Conservation (phyloP, 805 yeast species). For the Candida chilensis region DNA sequence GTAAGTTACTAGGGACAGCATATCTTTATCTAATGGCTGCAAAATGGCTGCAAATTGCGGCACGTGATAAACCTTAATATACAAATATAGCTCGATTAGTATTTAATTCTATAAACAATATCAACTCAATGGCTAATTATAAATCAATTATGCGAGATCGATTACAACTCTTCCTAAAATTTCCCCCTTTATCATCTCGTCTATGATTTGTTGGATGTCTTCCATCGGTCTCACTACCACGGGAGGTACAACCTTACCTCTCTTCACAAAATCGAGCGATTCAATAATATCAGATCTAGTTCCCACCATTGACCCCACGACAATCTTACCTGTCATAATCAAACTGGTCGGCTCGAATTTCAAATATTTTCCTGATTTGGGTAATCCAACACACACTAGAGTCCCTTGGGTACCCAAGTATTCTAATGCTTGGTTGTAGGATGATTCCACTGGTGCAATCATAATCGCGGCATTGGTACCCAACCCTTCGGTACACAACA, state of each 20-base stretch:
- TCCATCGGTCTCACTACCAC: not conserved
- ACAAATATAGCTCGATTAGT: no score
- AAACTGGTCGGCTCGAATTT: not conserved
- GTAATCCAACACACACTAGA: constrained; percentile 1
- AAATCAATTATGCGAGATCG: constrained; percentile 2
- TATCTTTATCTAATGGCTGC: no score
- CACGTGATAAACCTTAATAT: no score
- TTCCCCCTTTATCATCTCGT: constrained; percentile 6
- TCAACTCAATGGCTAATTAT: no score
- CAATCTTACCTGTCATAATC: not conserved
- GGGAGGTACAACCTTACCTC: not conserved
- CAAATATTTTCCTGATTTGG: not conserved
- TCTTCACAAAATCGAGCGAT: not conserved
- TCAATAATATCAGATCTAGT: not conserved
- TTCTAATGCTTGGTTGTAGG: constrained; percentile 2
- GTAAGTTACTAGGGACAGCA: no score
- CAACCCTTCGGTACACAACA: not conserved
- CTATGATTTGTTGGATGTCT: constrained; percentile 9
- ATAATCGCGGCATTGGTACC: constrained; percentile 1
- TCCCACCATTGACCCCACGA: not conserved
- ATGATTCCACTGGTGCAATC: not conserved
- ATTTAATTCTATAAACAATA: no score
- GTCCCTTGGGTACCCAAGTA: constrained; percentile 1
- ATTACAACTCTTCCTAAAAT: constrained; percentile 5
- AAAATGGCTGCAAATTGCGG: no score